Evolutionary conservation across 2,329 filamentous ascomycete species (phyloP).

Genomic region (Cordyceps farinosa): DNA sequence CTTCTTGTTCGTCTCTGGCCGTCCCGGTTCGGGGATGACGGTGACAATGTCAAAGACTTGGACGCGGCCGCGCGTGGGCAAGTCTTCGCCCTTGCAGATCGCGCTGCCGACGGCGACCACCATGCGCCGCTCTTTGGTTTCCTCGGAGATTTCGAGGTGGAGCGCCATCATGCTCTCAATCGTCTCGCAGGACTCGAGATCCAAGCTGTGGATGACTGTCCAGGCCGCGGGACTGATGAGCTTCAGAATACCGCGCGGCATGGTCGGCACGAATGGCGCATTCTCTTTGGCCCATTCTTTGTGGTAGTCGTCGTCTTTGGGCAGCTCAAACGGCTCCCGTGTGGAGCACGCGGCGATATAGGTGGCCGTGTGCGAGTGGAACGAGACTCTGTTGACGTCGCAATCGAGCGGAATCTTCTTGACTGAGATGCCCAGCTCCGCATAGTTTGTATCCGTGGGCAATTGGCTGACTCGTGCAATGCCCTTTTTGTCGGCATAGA

Average conservation of each 20-base stretch:
- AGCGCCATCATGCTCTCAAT: slow-evolving; percentile 80
- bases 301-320: slow-evolving; percentile 81
- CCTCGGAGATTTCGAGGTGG: slow-evolving; percentile 84
- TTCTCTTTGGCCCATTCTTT: slow-evolving; percentile 76
- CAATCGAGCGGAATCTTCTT: slow-evolving; percentile 66
- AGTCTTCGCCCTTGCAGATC: slow-evolving; percentile 82
- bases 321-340: slow-evolving; percentile 71
- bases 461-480: slow-evolving; percentile 71
- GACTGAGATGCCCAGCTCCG: slow-evolving; percentile 72
- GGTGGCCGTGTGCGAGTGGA: slow-evolving; percentile 69
- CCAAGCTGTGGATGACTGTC: slow-evolving; percentile 71
- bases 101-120: slow-evolving; percentile 84
- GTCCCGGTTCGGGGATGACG: slow-evolving; percentile 84
- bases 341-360: slow-evolving; percentile 74
- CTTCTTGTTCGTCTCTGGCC: slow-evolving; percentile 79
- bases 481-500: slow-evolving; percentile 73
- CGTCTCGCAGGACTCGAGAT: slow-evolving; percentile 70
- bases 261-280: slow-evolving; percentile 58
- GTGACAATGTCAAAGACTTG: slow-evolving; percentile 90
- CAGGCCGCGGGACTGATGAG: slow-evolving; percentile 75
- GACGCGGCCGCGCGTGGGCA: slow-evolving; percentile 77
- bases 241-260: slow-evolving; percentile 70
- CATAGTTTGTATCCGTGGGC: slow-evolving; percentile 61
- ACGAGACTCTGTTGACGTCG: slow-evolving; percentile 70
- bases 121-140: slow-evolving; percentile 79